Evolutionary conservation across 495 filamentous ascomycete genomes (phyloP), one percentile per base, ranked within the genome.

Genomic region (Cercophora samala): DNA sequence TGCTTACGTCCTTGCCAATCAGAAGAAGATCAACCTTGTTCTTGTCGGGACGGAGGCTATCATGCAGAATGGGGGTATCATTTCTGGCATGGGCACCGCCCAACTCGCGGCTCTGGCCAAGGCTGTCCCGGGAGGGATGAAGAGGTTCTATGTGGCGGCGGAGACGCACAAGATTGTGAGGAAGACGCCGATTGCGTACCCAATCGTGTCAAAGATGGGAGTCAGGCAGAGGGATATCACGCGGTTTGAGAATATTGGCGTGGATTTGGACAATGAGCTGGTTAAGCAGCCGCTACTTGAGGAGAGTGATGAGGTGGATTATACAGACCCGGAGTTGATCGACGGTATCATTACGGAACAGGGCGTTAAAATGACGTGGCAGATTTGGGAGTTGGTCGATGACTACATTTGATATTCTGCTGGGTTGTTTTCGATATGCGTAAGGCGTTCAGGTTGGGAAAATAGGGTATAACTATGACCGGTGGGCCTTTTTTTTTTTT

Each of bases 1-100:
- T 3, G 93, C 91, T 11, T 93, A 95, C 71, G 84, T 90, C n/a
- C 87, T 98, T 66, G 86, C 84, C n/a, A 68, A 69, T 66, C 56
- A 69, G 11, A 90, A 90, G 76, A 85, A 89, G 72, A 87, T 92
- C 11, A 85, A 90, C 72, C 84, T 93, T 70, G 89, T 94, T 0
- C 88, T 99, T 60, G 91, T 96, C 17, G 95, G 95, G 60, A 92
- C 93, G n/a, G 95, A 99, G 70, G 93, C 91, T 58, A 92, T 97
- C 21, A 91, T 95, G 53, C 91, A 96, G 71, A 96, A 97, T 76
- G 95, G 95, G 19, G 93, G 94, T 25, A 88, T 97, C 64, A 91
- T 99, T 67, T 93, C 88, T 53, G 81, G 93, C 59, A 85, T 98
- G 83, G 95, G 95, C 23, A 97, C 95, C 5, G 93, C 91, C 69